Base-by-base conservation (phyloP, 768 basidiomycete species). In the Dioszegia crocea region DNA sequence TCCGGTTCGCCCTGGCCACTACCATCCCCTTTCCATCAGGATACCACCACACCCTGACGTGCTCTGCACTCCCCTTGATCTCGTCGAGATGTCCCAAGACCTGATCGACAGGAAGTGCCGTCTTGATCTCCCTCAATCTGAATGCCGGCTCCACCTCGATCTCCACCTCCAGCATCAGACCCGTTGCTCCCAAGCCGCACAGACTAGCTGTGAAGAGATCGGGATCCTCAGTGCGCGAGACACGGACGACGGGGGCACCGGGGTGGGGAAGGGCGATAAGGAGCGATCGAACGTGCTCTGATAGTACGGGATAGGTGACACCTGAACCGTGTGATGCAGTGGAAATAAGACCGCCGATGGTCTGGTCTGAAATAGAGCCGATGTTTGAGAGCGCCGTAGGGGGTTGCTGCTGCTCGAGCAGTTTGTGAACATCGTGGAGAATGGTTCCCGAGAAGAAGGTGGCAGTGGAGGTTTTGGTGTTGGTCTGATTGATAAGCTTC, bases 241-340 rank as follows among this genome's bases (percentile, higher is more conserved):
- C 90, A 88, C 78, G 79, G 4, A 87, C 84, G 53, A 83, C 79
- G 10, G 84, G 80, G 19, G 89, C 88, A 76, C 88, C 84, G 8
- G 70, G 62, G 4, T 66, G 54, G 14, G 93, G 87, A 14, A 89
- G 80, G 33, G 96, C 80, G 47, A 97, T 71, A 6, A 84, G 84
- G 62, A 97, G 78, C 3, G 87, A 84, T 66, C 83, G 81, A 54
- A 91, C 90, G 64, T 87, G 83, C 19, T 86, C 86, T 11, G 91
- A 90, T 11, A 73, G 47, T 62, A 90, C 88, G 54, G 84, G 84
- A 78, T 83, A 93, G 43, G 78, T 71, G 59, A 88, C 80, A 40
- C 96, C 94, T 12, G 89, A 86, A 52, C 93, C 96, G 80, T 99
- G 96, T 0, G 93, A 93, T 8, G 91, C 91, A 61, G 96, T 99